Evolutionary conservation across 192 early-diverging fungal species (phyloP), one percentile per base, ranked within the genome.

Genomic region (Funneliformis mosseae): DNA sequence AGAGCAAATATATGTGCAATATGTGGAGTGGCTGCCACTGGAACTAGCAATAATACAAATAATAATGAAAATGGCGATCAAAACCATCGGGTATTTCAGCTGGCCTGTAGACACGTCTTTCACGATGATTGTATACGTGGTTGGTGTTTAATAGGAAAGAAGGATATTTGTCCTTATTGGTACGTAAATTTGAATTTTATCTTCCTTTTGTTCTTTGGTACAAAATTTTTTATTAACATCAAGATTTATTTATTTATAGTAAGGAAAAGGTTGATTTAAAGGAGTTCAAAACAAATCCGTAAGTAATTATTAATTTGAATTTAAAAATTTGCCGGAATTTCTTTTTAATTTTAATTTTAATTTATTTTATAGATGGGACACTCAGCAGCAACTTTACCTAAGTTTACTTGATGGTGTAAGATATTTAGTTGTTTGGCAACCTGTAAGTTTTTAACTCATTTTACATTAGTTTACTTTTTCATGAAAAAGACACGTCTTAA

Each of bases 121-220:
- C 90, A 91, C 68, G 88, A 91, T 74, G 87, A 89, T 45, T 91
- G 90, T 82, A 91, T 91, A 81, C 88, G 90, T 64, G 90, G 90
- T 27, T 91, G 90, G 90, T 89, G 88, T 68, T 76, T 91, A 68
- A 87, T 91, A 68, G 90, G 90, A 62, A 91, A 91, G 77, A 91
- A 88, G 75, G 90, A 91, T 68, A 88, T 88, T 74, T 91, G 90
- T 76, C 90, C 90, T 39, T 91, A 91, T 74, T 91, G 87, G 87
- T 88, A 79, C 76, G 80, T 71, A 50, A 21, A 59, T 71, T 68
- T 4, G 10, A 16, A 55, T 9, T 50, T 74, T 74, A 14, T 50
- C n/a, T 8, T 46, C 16, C 16, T 55, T 12, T 55, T 74, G 25
- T 39, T 76, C 41, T 41, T 7, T 39, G 5, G 5, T 61, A 42